These are phyloP conservation scores for Cyclotella sp. DNA, from an alignment of 108 stramenopile genomes.

Conservation along the genomic window DNA sequence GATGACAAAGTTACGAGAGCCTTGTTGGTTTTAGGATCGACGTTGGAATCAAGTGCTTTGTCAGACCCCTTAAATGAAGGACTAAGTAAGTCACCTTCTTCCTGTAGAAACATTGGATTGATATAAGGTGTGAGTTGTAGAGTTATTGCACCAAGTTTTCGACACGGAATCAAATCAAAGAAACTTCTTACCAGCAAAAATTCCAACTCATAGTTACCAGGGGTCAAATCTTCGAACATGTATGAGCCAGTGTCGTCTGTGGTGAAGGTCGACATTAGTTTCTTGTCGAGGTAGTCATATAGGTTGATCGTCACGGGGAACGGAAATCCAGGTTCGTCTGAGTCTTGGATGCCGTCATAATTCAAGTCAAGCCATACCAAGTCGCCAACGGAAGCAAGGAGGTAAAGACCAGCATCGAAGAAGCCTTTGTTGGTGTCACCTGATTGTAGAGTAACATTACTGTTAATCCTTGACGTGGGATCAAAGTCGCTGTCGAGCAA, in stretches of 20 bases:
- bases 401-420: slow-evolving; percentile 41
- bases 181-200: slow-evolving; percentile 12
- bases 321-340: slow-evolving; percentile 25
- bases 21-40: slow-evolving; percentile 33
- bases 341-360: slow-evolving; percentile 33
- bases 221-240: slow-evolving; percentile 26
- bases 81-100: slow-evolving; percentile 19
- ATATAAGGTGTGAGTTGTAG: background rate
- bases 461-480: slow-evolving; percentile 18
- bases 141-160: background rate
- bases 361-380: slow-evolving; percentile 36
- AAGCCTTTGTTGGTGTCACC: slow-evolving; percentile 25
- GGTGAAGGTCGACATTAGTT: background rate
- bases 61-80: slow-evolving; percentile 22
- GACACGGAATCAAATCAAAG: background rate
- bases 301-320: slow-evolving; percentile 32
- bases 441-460: slow-evolving; percentile 19
- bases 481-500: slow-evolving; percentile 30
- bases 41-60: slow-evolving; percentile 23
- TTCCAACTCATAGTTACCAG: slow-evolving; percentile 44
- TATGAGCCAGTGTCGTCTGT: slow-evolving; percentile 24
- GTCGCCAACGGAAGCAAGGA: slow-evolving; percentile 25
- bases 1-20: slow-evolving; percentile 38
- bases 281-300: slow-evolving; percentile 10
- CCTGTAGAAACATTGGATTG: background rate